Percentiles rank a stretch among this genome's conserved stretches.
Conservation (phyloP, 2,329 filamentous ascomycete genomes). For the Arthrobotrys sinensis region DNA sequence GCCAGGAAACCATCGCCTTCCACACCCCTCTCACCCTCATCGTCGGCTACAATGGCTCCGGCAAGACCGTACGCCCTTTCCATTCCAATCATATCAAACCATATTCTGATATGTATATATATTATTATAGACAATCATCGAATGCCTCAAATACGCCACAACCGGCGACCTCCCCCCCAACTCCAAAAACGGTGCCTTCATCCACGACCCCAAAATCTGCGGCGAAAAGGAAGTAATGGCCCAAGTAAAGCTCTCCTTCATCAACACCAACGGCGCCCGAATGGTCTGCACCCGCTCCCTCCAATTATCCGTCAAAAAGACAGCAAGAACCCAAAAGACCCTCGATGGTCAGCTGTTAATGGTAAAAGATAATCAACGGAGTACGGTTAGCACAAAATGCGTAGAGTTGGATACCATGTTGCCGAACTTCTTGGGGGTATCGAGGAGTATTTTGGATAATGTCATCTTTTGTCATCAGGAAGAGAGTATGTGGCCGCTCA, state of each 20-base stretch:
- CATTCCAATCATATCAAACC: not conserved
- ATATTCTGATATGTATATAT: not conserved
- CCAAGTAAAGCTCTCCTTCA: constrained; percentile 91
- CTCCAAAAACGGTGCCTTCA: constrained; percentile 88
- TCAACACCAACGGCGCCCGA: constrained; percentile 80
- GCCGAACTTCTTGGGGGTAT: constrained; percentile 88
- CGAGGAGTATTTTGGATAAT: constrained; percentile 87
- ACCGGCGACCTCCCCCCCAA: constrained; percentile 94
- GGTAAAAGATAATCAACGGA: constrained; percentile 83
- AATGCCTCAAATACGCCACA: constrained; percentile 97
- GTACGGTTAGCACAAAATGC: constrained; percentile 82
- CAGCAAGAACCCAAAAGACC: constrained; percentile 81
- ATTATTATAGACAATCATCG: constrained; percentile 83
- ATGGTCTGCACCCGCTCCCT: constrained; percentile 88
- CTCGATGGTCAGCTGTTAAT: constrained; percentile 85
- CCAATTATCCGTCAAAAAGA: constrained; percentile 89
- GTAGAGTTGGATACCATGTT: constrained; percentile 87
- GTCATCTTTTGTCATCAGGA: constrained; percentile 99
- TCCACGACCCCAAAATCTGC: constrained; percentile 94
- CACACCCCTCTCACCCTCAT: constrained; percentile 93
- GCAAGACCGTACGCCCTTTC: constrained; percentile 80
- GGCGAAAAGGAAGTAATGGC: constrained; percentile 91
- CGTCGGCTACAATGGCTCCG: constrained; percentile 96
- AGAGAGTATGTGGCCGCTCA: constrained; percentile 96
- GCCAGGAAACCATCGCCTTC: constrained; percentile 86